Evolutionary conservation across 371 early-diverging fungal species (phyloP).

Genomic region (Antonospora locustae): DNA sequence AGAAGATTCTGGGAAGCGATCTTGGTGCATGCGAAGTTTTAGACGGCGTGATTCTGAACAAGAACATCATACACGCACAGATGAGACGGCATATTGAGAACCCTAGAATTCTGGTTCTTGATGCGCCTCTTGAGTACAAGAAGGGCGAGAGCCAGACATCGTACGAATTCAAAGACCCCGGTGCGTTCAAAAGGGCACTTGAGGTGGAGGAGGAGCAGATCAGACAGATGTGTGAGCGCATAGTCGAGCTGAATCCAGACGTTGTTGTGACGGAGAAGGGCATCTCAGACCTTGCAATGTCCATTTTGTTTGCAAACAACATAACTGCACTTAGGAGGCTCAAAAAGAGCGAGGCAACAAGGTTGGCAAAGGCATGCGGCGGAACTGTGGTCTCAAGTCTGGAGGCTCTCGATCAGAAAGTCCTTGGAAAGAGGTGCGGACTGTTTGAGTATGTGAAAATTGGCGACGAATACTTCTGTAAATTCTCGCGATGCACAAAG

Average conservation of each 20-base stretch:
- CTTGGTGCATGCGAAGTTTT: constrained; percentile 84
- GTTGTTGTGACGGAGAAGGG: constrained; percentile 98
- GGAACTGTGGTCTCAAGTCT: constrained; percentile 88
- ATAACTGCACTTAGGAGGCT: constrained; percentile 94
- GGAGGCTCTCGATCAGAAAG: constrained; percentile 79
- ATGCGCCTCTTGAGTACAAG: constrained; percentile 98
- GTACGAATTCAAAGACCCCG: constrained; percentile 85
- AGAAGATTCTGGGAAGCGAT: constrained; percentile 89
- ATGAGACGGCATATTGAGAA: constrained; percentile 95
- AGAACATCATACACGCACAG: constrained; percentile 95
- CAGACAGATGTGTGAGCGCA: constrained; percentile 79
- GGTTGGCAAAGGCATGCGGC: constrained; percentile 88
- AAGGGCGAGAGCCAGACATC: constrained; percentile 98
- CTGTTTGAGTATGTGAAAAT: constrained; percentile 86
- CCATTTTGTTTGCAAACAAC: constrained; percentile 56
- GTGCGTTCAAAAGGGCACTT: constrained; percentile 82
- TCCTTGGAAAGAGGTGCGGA: constrained; percentile 82
- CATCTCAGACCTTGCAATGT: constrained; percentile 57
- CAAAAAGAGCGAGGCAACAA: constrained; percentile 92
- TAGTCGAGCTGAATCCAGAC: constrained; percentile 84
- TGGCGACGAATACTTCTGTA: constrained; percentile 71
- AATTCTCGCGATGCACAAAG: constrained; percentile 74
- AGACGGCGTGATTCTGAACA: constrained; percentile 94
- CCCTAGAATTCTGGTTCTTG: constrained; percentile 85
- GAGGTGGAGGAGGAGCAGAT: constrained; percentile 98